phyloP scores from a whole-genome alignment of 352 stramenopile species.

The Globisporangium nodosum region DNA sequence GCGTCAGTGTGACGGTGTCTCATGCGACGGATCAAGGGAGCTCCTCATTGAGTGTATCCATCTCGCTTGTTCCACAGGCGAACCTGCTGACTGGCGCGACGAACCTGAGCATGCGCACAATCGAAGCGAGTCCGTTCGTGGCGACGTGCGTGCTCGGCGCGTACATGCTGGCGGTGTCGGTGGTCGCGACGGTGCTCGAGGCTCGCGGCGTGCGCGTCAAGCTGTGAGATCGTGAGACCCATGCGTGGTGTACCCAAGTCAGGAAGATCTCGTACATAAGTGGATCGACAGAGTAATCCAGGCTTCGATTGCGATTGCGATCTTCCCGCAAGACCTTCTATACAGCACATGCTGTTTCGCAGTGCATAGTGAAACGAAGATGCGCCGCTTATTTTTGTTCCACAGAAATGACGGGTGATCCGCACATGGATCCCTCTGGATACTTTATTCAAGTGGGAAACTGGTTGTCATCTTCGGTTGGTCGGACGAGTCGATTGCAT shows the following conservation, averaged over 20 bases:
- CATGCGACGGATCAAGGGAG: not conserved
- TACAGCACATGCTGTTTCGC: not conserved
- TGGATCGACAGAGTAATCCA: not conserved
- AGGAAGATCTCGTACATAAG: not conserved
- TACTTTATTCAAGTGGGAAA: not conserved
- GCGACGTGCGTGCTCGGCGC: slow-evolving; percentile 39
- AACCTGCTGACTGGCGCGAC: slow-evolving; percentile 74
- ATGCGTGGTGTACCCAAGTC: not conserved
- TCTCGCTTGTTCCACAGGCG: slow-evolving; percentile 22
- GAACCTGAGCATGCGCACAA: slow-evolving; percentile 80
- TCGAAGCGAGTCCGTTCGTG: slow-evolving; percentile 38
- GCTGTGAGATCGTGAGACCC: slow-evolving; percentile 23
- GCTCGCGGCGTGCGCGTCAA: slow-evolving; percentile 59
- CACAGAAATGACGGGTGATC: not conserved
- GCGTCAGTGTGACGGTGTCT: not conserved
- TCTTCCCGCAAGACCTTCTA: not conserved
- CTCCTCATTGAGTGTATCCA: not conserved
- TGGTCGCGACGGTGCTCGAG: slow-evolving; percentile 53
- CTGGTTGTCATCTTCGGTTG: not conserved
- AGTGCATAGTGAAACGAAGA: too few relatives aligned
- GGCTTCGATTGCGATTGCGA: not conserved
- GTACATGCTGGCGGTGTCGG: slow-evolving; percentile 66
- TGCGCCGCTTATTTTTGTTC: not conserved
- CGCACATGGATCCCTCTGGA: not conserved
- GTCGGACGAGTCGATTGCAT: not conserved